phyloP scores from a whole-genome alignment of 2,329 filamentous ascomycete species.

The Diaporthe velutina region DNA sequence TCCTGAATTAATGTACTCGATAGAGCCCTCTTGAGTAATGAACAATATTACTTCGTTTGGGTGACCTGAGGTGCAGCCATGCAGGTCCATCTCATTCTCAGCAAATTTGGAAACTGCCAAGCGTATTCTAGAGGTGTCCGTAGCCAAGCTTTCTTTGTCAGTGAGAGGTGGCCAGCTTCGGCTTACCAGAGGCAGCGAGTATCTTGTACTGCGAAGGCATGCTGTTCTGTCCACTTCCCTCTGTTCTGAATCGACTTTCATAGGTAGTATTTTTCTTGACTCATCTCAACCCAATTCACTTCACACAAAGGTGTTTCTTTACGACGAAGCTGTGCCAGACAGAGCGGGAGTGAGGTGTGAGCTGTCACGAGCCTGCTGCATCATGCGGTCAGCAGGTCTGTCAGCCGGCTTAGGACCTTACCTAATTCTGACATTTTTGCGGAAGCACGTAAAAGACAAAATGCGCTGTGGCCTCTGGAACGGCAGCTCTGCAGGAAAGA shows the following conservation, averaged over 20 bases:
- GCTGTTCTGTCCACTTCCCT: neutral
- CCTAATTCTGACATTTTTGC: neutral
- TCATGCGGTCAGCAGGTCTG: constrained; percentile 10
- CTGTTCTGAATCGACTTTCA: neutral
- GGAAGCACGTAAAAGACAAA: neutral
- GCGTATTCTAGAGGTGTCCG: no score
- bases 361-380: neutral
- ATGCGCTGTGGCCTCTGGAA: neutral
- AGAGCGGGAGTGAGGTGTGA: neutral
- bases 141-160: neutral
- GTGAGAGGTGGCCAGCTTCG: neutral
- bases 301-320: neutral
- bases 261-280: no score
- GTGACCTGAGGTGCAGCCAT: neutral
- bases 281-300: neutral
- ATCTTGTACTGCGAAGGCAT: neutral
- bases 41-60: neutral
- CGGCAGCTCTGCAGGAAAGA: neutral
- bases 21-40: neutral
- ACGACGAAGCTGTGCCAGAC: neutral
- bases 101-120: no score
- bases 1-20: neutral
- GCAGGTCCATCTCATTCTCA: neutral
- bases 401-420: neutral
- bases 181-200: neutral